These are phyloP conservation scores for Xerocomellus intermedius DNA, from an alignment of 768 basidiomycete species.

Conservation along the genomic window DNA sequence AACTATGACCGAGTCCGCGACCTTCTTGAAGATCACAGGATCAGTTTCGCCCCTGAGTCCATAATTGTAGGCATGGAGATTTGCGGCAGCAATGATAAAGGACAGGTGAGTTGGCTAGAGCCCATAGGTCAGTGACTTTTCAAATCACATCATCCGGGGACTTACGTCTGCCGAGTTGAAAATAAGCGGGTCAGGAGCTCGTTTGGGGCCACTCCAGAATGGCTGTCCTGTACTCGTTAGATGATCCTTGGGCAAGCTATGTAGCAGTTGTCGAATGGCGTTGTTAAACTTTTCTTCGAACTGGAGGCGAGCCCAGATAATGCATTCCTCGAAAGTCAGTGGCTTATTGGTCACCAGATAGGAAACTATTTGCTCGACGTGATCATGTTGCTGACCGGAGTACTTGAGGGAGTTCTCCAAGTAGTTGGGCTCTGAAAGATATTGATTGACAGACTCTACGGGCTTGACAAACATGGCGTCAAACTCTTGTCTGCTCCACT, in stretches of 20 bases:
- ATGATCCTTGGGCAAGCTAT: conserved; percentile 93
- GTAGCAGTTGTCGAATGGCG: conserved; percentile 88
- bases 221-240: conserved; percentile 89
- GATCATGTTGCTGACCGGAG: conserved; percentile 88
- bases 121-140: conserved; percentile 11
- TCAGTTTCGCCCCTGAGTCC: conserved; percentile 90
- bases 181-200: conserved; percentile 86
- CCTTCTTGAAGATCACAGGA: conserved; percentile 73
- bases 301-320: conserved; percentile 92
- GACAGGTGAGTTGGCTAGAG: conserved; percentile 76
- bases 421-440: conserved; percentile 95
- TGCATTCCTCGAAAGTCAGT: conserved; percentile 94
- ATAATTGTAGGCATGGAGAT: conserved; percentile 97
- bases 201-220: conserved; percentile 99
- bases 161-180: conserved; percentile 88
- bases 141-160: conserved; percentile 7
- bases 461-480: conserved; percentile 94
- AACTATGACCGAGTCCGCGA: conserved; percentile 79
- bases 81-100: conserved; percentile 91
- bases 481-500: conserved; percentile 96
- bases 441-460: conserved; percentile 89
- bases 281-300: conserved; percentile 95
- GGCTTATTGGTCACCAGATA: conserved; percentile 93
- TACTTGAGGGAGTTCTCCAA: conserved; percentile 88
- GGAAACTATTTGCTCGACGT: conserved; percentile 82